A percentile compares a stretch with the other conserved stretches of the same genome.
Conservation (phyloP, 495 filamentous ascomycete genomes). For the Filosporella fistucella region DNA sequence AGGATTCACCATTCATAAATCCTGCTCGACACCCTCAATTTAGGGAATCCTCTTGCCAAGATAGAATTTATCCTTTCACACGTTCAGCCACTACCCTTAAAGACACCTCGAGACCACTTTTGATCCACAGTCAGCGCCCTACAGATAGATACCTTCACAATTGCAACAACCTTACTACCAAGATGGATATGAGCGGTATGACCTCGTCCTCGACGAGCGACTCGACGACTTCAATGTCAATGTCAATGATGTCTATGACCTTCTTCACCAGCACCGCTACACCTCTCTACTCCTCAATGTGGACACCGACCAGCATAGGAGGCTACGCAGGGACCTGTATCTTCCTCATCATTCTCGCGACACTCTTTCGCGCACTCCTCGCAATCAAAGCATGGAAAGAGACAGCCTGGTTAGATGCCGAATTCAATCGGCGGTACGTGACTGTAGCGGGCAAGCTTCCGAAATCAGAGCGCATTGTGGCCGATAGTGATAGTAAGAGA, state of each 20-base stretch:
- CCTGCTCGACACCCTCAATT: too few relatives aligned
- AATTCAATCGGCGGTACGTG: constrained; percentile 69
- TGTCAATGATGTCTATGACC: constrained; percentile 37
- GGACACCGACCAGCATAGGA: constrained; percentile 65
- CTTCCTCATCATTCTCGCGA: constrained; percentile 72
- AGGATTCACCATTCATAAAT: too few relatives aligned
- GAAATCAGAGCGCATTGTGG: constrained; percentile 47
- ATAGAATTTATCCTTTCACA: too few relatives aligned
- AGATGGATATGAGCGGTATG: constrained; percentile 24
- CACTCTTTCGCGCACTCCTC: constrained; percentile 61
- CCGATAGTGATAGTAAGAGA: constrained; percentile 52
- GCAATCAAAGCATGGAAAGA: constrained; percentile 58
- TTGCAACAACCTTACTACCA: constrained; percentile 7
- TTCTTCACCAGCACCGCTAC: constrained; percentile 65
- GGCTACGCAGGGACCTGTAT: constrained; percentile 82
- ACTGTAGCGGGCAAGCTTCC: constrained; percentile 60
- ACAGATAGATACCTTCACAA: too few relatives aligned
- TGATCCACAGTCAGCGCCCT: too few relatives aligned
- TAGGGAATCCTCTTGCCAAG: too few relatives aligned
- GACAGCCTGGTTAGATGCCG: constrained; percentile 50
- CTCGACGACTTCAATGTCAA: constrained; percentile 4
- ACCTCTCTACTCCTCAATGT: constrained; percentile 66
- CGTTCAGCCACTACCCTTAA: too few relatives aligned
- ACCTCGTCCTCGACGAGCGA: background rate
- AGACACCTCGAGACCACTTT: too few relatives aligned